A percentile compares a stretch with the other conserved stretches of the same genome.
phyloP scores from a whole-genome alignment of 768 basidiomycete genomes.

The Omphalotus guepiniiformis region DNA sequence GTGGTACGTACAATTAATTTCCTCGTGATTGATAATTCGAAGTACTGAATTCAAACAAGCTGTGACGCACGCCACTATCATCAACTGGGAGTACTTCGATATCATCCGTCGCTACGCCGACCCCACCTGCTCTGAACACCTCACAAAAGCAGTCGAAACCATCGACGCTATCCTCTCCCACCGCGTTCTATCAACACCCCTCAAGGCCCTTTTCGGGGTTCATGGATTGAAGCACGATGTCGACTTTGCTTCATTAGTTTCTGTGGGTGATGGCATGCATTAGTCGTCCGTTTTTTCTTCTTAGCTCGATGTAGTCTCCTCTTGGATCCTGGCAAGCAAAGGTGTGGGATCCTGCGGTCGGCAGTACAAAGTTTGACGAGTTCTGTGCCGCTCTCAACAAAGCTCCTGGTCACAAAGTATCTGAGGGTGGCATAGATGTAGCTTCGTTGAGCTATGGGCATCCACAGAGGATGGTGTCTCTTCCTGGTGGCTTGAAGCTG shows the following conservation, averaged over 20 bases:
- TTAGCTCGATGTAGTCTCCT: slow-evolving; percentile 41
- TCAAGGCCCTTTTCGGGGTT: slow-evolving; percentile 80
- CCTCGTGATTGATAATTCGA: background rate
- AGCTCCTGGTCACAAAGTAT: slow-evolving; percentile 30
- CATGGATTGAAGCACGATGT: slow-evolving; percentile 62
- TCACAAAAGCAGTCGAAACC: slow-evolving; percentile 51
- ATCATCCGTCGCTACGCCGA: slow-evolving; percentile 71
- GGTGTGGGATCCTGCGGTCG: slow-evolving; percentile 79
- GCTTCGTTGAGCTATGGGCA: slow-evolving; percentile 42
- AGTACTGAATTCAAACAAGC: slow-evolving; percentile 32
- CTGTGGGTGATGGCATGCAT: slow-evolving; percentile 38
- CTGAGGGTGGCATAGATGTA: slow-evolving; percentile 23
- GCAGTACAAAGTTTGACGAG: slow-evolving; percentile 57
- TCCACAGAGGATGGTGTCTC: slow-evolving; percentile 40
- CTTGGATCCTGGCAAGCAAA: slow-evolving; percentile 77
- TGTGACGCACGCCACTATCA: slow-evolving; percentile 80
- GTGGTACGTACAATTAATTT: slow-evolving; percentile 40
- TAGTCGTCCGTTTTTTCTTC: slow-evolving; percentile 16
- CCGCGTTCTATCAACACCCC: slow-evolving; percentile 37
- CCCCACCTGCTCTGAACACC: slow-evolving; percentile 51
- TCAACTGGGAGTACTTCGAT: slow-evolving; percentile 88
- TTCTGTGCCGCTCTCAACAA: slow-evolving; percentile 60
- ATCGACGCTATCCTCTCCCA: slow-evolving; percentile 60
- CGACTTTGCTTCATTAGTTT: slow-evolving; percentile 71
- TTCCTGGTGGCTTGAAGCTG: slow-evolving; percentile 44